Conservation (phyloP, 441 rosid genomes). For the Croton setiger region DNA sequence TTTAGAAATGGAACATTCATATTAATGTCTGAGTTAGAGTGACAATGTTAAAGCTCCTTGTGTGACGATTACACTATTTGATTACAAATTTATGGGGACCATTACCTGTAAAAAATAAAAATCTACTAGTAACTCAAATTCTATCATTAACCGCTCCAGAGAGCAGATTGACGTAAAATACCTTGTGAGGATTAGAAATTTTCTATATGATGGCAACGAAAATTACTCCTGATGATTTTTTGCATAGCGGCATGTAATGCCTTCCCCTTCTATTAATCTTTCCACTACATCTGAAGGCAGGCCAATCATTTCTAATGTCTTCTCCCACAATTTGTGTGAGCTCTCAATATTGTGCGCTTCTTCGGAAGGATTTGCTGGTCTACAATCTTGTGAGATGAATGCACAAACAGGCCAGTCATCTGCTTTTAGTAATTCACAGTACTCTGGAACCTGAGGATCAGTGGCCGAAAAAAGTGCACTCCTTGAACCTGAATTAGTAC, state of each 20-base stretch:
- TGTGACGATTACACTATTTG: neutral
- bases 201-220: neutral
- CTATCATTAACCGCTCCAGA: neutral
- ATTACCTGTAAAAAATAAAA: neutral
- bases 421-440: slow-evolving; percentile 69
- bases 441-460: slow-evolving; percentile 90
- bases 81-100: neutral
- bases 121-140: neutral
- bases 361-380: slow-evolving; percentile 85
- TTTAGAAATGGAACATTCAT: neutral
- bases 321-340: slow-evolving; percentile 75
- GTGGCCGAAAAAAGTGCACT: slow-evolving; percentile 91
- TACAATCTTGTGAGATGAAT: slow-evolving; percentile 88
- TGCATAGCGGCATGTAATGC: slow-evolving; percentile 57
- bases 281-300: slow-evolving; percentile 78
- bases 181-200: neutral
- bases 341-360: slow-evolving; percentile 80
- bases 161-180: neutral
- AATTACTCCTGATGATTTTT: slow-evolving; percentile 33
- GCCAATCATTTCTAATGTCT: slow-evolving; percentile 79
- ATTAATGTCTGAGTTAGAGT: neutral
- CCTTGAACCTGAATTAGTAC: slow-evolving; percentile 52
- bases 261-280: slow-evolving; percentile 67
- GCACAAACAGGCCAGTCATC: slow-evolving; percentile 95
- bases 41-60: neutral